Base-by-base conservation (phyloP, 2,329 filamentous ascomycete genomes). In the Thielaviopsis euricoi region DNA sequence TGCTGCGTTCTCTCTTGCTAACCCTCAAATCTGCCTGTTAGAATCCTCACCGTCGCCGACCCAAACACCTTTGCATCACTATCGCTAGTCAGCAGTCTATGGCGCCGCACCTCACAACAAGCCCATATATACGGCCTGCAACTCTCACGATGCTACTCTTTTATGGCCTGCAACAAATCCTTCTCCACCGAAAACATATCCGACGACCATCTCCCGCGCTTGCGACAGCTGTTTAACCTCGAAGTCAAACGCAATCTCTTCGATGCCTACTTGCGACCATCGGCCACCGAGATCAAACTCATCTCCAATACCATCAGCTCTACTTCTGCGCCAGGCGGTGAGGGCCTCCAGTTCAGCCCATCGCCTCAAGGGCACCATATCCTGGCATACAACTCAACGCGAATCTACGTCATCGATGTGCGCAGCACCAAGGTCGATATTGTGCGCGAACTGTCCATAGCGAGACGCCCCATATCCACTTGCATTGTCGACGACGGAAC, bases 261-360 rank as follows among this genome's bases (percentile, higher is more conserved):
- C 67, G 82, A 87, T 63, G 81, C 83, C 40, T 90, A 87, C 67
- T 68, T 89, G 55, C 79, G 85, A 19, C 87, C 87, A 3, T 77
- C 71, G 60, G 76, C 79, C 65, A 90, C 85, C 6, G 74, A 87
- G 51, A 79, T 95, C 65, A 90, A 86, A 66, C 75, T 95, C 55
- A 82, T 94, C 13, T 93, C 87, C 43, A 88, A 85, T 54, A 89
- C 86, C 6, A 87, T 87, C 63, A 91, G 86, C 67, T 90, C 87
- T 0, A 89, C 86, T 1, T 88, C 88, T 22, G 85, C 85, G 61
- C 89, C 88, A 1, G 85, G 86, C 37, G 87, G 87, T 33, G 89
- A 95, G 68, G 87, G 87, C 52, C 87, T 95, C 72, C 86, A 88
- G 57, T 95, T 94, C 68, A 82, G 80, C 62, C 81, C 88, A 60